Conservation (phyloP, 1,284 basidiomycete genomes). For the Rhodotorula sp. region DNA sequence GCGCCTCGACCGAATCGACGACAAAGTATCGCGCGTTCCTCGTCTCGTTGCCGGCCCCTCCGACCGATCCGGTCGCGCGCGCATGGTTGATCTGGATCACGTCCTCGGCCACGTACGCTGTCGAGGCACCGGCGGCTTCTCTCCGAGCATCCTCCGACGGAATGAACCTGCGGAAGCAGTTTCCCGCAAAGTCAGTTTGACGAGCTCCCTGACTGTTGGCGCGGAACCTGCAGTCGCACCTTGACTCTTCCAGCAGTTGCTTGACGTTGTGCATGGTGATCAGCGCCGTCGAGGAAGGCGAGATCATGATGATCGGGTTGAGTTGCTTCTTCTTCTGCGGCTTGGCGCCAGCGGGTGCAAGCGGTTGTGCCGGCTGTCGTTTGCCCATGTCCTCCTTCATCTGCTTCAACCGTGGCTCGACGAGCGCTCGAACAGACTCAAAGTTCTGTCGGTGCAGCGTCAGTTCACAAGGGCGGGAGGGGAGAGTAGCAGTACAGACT, state of each 20-base stretch:
- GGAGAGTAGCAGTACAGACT: not conserved
- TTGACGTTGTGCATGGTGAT: constrained; percentile 98
- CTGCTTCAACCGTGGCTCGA: constrained; percentile 71
- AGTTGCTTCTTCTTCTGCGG: constrained; percentile 35
- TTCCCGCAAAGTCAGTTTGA: not conserved
- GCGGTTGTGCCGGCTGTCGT: constrained; percentile 1
- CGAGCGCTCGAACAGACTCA: constrained; percentile 60
- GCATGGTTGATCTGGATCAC: constrained; percentile 69
- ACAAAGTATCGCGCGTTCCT: constrained; percentile 59
- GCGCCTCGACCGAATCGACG: constrained; percentile 87
- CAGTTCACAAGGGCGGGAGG: not conserved
- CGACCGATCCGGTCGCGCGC: not conserved
- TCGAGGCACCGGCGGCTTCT: constrained; percentile 12
- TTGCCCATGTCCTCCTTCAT: constrained; percentile 53
- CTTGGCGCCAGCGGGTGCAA: constrained; percentile 3
- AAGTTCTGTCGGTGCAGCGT: constrained; percentile 61
- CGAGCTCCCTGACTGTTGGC: no score
- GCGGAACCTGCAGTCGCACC: constrained; percentile 55
- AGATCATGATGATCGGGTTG: constrained; percentile 91
- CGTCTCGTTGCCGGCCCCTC: constrained; percentile 13
- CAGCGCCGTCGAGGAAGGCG: constrained; percentile 88
- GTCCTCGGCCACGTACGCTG: constrained; percentile 52
- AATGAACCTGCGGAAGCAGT: constrained; percentile 61
- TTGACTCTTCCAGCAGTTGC: constrained; percentile 82
- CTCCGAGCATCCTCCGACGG: constrained; percentile 68